A percentile compares a stretch with the other conserved stretches of the same genome.
Conservation (phyloP, 345 rosid genomes). For the Populus tremula region DNA sequence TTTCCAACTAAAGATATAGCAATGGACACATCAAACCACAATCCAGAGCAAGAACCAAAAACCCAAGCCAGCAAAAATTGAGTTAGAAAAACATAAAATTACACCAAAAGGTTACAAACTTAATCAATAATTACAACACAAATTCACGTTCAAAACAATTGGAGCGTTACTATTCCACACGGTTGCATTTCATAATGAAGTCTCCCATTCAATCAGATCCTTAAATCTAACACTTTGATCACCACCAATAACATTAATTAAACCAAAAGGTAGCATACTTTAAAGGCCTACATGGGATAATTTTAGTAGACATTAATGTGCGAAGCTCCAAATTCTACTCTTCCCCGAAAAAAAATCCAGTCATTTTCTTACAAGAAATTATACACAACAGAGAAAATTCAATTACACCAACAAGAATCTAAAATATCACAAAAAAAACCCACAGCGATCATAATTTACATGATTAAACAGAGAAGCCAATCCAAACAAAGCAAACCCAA, state of each 20-base stretch:
- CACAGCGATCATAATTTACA: not conserved
- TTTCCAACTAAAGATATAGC: not conserved
- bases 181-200: too few relatives aligned
- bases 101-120: too few relatives aligned
- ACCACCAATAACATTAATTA: not conserved
- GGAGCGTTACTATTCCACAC: too few relatives aligned
- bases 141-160: too few relatives aligned
- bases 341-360: not conserved
- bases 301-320: not conserved
- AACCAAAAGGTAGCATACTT: not conserved
- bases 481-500: not conserved
- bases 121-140: too few relatives aligned
- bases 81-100: too few relatives aligned
- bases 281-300: too few relatives aligned
- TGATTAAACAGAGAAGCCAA: not conserved
- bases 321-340: not conserved
- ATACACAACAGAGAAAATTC: not conserved
- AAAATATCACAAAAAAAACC: not conserved
- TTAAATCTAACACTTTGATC: not conserved
- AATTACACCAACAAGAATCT: not conserved
- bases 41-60: too few relatives aligned
- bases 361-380: not conserved
- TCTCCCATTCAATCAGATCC: not conserved
- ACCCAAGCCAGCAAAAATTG: too few relatives aligned
- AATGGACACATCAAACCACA: too few relatives aligned